Percentiles rank a stretch among this genome's conserved stretches.
Conservation (phyloP, 23 red algal genomes). For the Agarophyton chilense region DNA sequence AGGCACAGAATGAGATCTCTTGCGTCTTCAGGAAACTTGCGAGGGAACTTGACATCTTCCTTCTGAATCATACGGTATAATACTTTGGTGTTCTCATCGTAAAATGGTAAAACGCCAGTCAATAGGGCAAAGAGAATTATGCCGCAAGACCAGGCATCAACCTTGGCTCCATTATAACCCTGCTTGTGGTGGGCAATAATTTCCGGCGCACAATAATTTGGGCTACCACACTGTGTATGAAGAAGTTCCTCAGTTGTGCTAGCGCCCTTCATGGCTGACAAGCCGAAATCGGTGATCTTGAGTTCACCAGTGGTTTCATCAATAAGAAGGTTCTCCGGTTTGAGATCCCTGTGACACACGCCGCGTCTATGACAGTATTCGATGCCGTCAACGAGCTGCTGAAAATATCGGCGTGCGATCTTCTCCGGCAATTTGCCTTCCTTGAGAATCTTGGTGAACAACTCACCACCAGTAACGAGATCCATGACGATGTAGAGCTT, state of each 20-base stretch:
- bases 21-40: slow-evolving; percentile 58
- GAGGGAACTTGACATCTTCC: slow-evolving; percentile 70
- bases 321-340: slow-evolving; percentile 87
- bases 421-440: slow-evolving; percentile 83
- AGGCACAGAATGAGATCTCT: slow-evolving; percentile 65
- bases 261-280: slow-evolving; percentile 76
- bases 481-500: slow-evolving; percentile 98
- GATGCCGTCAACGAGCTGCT: slow-evolving; percentile 96
- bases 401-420: slow-evolving; percentile 83
- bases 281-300: slow-evolving; percentile 96
- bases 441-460: slow-evolving; percentile 93
- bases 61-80: slow-evolving; percentile 68
- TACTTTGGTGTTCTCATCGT: slow-evolving; percentile 73
- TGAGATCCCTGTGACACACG: slow-evolving; percentile 98
- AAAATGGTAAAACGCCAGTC: slow-evolving; percentile 73
- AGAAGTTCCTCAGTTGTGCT: slow-evolving; percentile 68
- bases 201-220: slow-evolving; percentile 86
- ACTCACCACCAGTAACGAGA: slow-evolving; percentile 96
- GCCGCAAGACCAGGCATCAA: slow-evolving; percentile 88
- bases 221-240: slow-evolving; percentile 82
- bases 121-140: slow-evolving; percentile 80
- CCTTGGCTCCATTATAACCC: slow-evolving; percentile 77
- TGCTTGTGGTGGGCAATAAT: slow-evolving; percentile 75
- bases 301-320: slow-evolving; percentile 80
- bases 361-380: slow-evolving; percentile 95